Conservation (phyloP, 2,329 filamentous ascomycete genomes). For the Pseudofabraea citricarpa region DNA sequence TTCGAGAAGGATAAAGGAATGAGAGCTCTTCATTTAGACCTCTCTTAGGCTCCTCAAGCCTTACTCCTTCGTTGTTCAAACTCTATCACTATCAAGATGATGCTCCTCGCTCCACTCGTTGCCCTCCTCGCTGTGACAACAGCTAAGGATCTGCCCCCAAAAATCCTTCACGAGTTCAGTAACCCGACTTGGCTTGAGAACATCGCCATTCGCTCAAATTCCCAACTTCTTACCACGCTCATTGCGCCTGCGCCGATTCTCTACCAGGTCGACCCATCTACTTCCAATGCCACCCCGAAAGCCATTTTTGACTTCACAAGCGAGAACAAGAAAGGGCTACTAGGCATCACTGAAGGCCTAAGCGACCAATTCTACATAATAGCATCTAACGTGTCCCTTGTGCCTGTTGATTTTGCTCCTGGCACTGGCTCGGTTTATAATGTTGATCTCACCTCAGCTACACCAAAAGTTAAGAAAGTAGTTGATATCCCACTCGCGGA, state of each 20-base stretch:
- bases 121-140: not conserved
- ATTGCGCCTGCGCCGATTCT: not conserved
- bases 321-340: slow-evolving; percentile 15
- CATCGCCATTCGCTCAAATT: slow-evolving; percentile 11
- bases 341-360: slow-evolving; percentile 32
- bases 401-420: not conserved
- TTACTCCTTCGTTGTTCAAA: too few species aligned
- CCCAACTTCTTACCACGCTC: slow-evolving; percentile 8
- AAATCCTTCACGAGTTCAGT: slow-evolving; percentile 12
- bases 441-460: slow-evolving; percentile 4
- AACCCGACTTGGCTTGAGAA: slow-evolving; percentile 18
- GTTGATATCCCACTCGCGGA: slow-evolving; percentile 14
- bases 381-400: slow-evolving; percentile 17
- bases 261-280: not conserved
- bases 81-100: too few species aligned
- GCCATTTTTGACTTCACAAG: slow-evolving; percentile 10
- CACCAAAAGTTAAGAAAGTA: slow-evolving; percentile 8
- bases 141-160: not conserved
- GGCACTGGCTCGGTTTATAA: slow-evolving; percentile 16
- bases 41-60: too few species aligned
- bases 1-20: too few species aligned
- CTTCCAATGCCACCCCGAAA: slow-evolving; percentile 1
- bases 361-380: slow-evolving; percentile 22
- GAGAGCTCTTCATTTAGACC: too few species aligned
- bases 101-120: not conserved